phyloP scores from a whole-genome alignment of 495 filamentous ascomycete genomes.

The Hyaloscypha variabilis region DNA sequence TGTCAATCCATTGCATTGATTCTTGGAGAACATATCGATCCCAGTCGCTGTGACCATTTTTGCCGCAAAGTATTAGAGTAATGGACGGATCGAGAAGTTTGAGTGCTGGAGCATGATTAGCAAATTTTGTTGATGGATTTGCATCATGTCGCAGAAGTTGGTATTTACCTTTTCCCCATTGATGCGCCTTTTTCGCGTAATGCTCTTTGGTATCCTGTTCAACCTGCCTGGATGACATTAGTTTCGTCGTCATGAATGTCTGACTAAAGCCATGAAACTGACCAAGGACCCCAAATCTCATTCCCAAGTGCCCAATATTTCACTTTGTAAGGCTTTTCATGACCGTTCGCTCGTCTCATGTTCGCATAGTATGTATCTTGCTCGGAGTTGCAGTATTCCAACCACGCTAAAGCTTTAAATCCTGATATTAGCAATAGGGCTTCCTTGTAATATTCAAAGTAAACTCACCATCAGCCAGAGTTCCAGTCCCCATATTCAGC shows the following conservation, averaged over 20 bases:
- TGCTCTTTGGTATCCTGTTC: slow-evolving; percentile 64
- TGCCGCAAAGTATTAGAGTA: slow-evolving; percentile 61
- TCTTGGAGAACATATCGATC: slow-evolving; percentile 63
- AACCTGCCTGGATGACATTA: slow-evolving; percentile 52
- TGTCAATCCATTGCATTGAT: slow-evolving; percentile 47
- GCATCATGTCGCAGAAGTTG: neutral
- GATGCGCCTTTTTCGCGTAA: slow-evolving; percentile 64
- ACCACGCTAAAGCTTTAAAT: slow-evolving; percentile 49
- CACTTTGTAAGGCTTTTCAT: slow-evolving; percentile 58
- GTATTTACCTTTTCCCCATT: slow-evolving; percentile 53
- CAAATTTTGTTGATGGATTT: neutral
- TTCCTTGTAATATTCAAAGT: neutral
- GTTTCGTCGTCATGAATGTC: slow-evolving; percentile 21
- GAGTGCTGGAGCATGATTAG: slow-evolving; percentile 35
- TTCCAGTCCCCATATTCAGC: slow-evolving; percentile 67
- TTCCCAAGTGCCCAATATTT: slow-evolving; percentile 51
- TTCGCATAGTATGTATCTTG: slow-evolving; percentile 69
- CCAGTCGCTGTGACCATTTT: slow-evolving; percentile 59
- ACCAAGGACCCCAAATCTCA: slow-evolving; percentile 50
- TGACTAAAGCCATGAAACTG: slow-evolving; percentile 24
- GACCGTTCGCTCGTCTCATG: slow-evolving; percentile 63
- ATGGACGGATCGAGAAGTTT: slow-evolving; percentile 64
- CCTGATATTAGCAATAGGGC: neutral
- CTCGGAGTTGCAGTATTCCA: slow-evolving; percentile 66
- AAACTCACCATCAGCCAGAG: slow-evolving; percentile 56